Percentiles rank a stretch among this genome's conserved stretches.
These are phyloP conservation scores for Umbilicus rupestris DNA, from an alignment of 164 flowering plant species.

Conservation along the genomic window DNA sequence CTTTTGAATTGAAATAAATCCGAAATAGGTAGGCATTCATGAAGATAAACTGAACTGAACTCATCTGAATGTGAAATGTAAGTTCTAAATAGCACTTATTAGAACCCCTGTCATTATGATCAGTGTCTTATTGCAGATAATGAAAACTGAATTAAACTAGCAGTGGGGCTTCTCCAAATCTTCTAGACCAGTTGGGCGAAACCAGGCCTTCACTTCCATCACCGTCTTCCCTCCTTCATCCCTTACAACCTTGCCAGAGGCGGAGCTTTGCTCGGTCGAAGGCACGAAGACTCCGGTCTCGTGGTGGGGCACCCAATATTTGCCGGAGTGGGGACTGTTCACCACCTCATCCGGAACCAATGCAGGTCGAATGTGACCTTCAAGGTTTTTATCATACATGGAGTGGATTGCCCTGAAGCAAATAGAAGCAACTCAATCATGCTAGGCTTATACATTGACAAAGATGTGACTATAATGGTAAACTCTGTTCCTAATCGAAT, in stretches of 20 bases:
- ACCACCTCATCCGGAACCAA: neutral
- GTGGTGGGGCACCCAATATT: neutral
- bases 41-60: too few species aligned
- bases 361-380: neutral
- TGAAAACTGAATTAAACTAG: neutral
- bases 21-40: too few species aligned
- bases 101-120: too few species aligned
- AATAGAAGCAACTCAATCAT: too few species aligned
- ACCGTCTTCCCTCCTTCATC: constrained; percentile 27
- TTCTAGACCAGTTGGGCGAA: constrained; percentile 50
- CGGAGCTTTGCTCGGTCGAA: neutral
- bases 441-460: too few species aligned
- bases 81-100: too few species aligned
- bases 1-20: too few species aligned
- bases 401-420: neutral
- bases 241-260: neutral
- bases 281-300: neutral
- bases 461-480: too few species aligned
- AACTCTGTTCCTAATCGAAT: too few species aligned
- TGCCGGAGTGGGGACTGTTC: neutral
- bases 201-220: constrained; percentile 70
- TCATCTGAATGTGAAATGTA: too few species aligned
- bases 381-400: constrained; percentile 1
- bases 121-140: neutral
- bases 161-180: constrained; percentile 1